A percentile compares a stretch with the other conserved stretches of the same genome.
These are phyloP conservation scores for Chlamydomonas schloesseri DNA, from an alignment of 139 green algal genomes.

Conservation along the genomic window DNA sequence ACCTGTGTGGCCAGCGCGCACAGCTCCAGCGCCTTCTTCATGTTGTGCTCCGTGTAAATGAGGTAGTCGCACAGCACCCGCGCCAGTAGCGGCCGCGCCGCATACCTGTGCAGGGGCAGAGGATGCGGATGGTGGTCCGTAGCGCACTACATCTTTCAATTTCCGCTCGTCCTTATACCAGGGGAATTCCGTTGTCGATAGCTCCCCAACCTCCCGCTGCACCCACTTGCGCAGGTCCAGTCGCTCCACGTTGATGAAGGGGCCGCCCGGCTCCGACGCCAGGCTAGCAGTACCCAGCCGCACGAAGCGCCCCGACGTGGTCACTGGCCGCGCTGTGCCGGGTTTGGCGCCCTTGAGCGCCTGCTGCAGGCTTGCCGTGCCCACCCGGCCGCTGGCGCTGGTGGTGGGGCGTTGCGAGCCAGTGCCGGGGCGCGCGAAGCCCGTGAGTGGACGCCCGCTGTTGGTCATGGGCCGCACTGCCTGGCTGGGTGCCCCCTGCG, in stretches of 20 bases:
- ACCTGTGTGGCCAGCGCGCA: slow-evolving; percentile 66
- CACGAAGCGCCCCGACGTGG: slow-evolving; percentile 79
- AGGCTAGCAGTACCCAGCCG: slow-evolving; percentile 83
- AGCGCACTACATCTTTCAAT: too few species aligned
- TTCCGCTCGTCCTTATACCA: too few species aligned
- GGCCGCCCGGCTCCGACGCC: slow-evolving; percentile 69
- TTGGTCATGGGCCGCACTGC: slow-evolving; percentile 73
- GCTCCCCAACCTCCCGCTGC: too few species aligned
- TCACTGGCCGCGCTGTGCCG: slow-evolving; percentile 77
- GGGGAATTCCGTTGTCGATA: too few species aligned
- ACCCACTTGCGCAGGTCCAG: slow-evolving; percentile 75
- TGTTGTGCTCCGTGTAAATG: slow-evolving; percentile 87
- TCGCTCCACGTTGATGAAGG: slow-evolving; percentile 82
- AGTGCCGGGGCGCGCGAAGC: slow-evolving; percentile 78
- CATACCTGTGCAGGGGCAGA: slow-evolving; percentile 58
- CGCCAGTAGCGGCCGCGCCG: slow-evolving; percentile 67
- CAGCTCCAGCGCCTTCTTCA: slow-evolving; percentile 80
- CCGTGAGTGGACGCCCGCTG: slow-evolving; percentile 72
- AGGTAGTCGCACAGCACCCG: slow-evolving; percentile 86
- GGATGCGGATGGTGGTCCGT: too few species aligned
- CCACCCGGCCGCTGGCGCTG: slow-evolving; percentile 37
- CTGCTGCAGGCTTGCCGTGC: slow-evolving; percentile 52
- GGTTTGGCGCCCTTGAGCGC: slow-evolving; percentile 53
- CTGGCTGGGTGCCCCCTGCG: slow-evolving; percentile 55
- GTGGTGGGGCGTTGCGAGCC: slow-evolving; percentile 39